A percentile compares a stretch with the other conserved stretches of the same genome.
These are phyloP conservation scores for Trichoderma erinaceum DNA, from an alignment of 495 filamentous ascomycete genomes.

Conservation along the genomic window DNA sequence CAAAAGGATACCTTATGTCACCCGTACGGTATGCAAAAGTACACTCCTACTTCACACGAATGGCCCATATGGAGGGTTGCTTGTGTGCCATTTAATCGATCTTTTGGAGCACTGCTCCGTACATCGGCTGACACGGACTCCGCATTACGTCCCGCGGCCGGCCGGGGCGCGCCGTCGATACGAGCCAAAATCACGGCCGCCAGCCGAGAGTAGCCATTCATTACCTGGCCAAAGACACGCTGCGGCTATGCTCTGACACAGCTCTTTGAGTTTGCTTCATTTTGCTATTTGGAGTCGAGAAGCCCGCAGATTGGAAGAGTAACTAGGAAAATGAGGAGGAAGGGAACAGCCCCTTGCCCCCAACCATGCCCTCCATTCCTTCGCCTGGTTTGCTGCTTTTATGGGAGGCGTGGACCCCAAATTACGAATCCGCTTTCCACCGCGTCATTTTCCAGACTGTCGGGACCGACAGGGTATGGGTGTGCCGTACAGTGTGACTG, in stretches of 20 bases:
- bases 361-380: background rate
- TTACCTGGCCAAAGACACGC: background rate
- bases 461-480: conserved; percentile 6
- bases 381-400: background rate
- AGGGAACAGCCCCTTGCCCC: background rate
- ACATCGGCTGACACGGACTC: conserved; percentile 6
- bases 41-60: background rate
- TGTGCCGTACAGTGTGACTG: conserved; percentile 7
- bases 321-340: background rate
- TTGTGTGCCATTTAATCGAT: background rate
- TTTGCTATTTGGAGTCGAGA: background rate
- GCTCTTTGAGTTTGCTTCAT: background rate
- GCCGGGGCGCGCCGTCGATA: conserved; percentile 10
- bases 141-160: conserved; percentile 6
- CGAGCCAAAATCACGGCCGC: background rate
- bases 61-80: background rate
- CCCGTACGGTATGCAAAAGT: no score
- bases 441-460: conserved; percentile 14
- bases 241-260: background rate
- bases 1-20: no score
- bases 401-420: background rate
- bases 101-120: conserved; percentile 1
- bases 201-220: conserved; percentile 1
- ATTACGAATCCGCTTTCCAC: conserved; percentile 7
- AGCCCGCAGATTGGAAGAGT: background rate